Conservation (phyloP, 768 basidiomycete genomes). For the Trametes cingulata region DNA sequence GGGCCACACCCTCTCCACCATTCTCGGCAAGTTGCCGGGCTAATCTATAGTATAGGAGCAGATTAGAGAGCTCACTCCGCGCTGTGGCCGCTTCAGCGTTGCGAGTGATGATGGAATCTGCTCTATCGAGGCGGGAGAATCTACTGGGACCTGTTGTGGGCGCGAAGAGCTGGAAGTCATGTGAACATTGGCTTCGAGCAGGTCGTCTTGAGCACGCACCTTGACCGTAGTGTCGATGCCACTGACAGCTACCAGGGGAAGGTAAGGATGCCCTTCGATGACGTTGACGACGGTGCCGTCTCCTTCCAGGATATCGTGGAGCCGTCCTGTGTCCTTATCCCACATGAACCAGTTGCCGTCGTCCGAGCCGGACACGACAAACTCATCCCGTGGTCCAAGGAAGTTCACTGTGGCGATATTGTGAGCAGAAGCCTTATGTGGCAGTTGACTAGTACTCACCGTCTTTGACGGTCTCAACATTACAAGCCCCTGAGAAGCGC, state of each 20-base stretch:
- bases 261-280: constrained; percentile 76
- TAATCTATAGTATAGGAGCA: constrained; percentile 33
- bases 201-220: constrained; percentile 38
- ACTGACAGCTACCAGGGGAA: constrained; percentile 82
- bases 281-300: constrained; percentile 83
- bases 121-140: constrained; percentile 57
- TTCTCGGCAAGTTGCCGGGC: constrained; percentile 16
- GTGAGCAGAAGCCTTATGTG: background rate
- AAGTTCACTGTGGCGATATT: constrained; percentile 66
- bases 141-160: constrained; percentile 47
- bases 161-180: constrained; percentile 58
- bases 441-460: constrained; percentile 45
- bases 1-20: background rate
- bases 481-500: constrained; percentile 70
- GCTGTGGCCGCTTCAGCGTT: constrained; percentile 46
- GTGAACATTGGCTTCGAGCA: background rate
- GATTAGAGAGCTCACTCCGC: constrained; percentile 31
- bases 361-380: constrained; percentile 80
- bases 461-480: constrained; percentile 85
- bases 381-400: constrained; percentile 76
- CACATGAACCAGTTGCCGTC: constrained; percentile 89
- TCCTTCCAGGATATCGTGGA: constrained; percentile 83
- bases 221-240: constrained; percentile 88
- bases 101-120: constrained; percentile 53
- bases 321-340: constrained; percentile 62